Base-by-base conservation (phyloP, 441 rosid species). In the Manihot esculenta region DNA sequence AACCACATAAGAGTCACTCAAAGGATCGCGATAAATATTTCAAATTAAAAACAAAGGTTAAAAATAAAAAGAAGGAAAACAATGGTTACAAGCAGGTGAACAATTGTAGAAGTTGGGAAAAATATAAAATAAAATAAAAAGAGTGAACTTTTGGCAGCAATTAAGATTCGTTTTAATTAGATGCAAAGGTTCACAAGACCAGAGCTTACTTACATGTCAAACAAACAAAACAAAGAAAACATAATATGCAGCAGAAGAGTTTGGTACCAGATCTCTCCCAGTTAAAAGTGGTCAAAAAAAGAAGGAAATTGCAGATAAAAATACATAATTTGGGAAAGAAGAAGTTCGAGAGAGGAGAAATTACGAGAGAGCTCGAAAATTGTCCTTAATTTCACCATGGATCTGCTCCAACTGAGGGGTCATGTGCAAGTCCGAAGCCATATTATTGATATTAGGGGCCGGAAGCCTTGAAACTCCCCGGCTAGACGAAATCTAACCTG, bases 321-420 rank as follows among this genome's bases (percentile, higher is more conserved):
- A 47, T 8, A 15, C 4, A 1, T 23, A 10, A 45, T 38, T 41
- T 42, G 35, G 23, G 17, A 30, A 51, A 68, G 17, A 8, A 23
- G 7, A 0, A 26, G 26, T 35, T 21, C 14, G 55, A 47, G 66
- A 49, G 62, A 62, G 42, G 47, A 60, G 58, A 66, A 74, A 82
- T 70, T 87, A 92, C 98, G 96, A 85, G 74, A 94, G 94, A 57
- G 96, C 99, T 70, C 99, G 92, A 65, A 94, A 91, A 71, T 88
- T 84, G 79, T 94, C 97, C 66, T 88, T 92, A 74, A 92, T 92
- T 83, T 92, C 94, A 53, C 94, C 96, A 71, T 92, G 94, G 93
- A 90, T 94, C 94, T 90, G 99, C 88, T 94, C 98, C 88, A 94
- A 78, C 82, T 85, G 94, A 64, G 94, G 88, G 64, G 74, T 84